These are phyloP conservation scores for Tolypocladium inflatum DNA, from an alignment of 2,329 filamentous ascomycete species.

Conservation along the genomic window DNA sequence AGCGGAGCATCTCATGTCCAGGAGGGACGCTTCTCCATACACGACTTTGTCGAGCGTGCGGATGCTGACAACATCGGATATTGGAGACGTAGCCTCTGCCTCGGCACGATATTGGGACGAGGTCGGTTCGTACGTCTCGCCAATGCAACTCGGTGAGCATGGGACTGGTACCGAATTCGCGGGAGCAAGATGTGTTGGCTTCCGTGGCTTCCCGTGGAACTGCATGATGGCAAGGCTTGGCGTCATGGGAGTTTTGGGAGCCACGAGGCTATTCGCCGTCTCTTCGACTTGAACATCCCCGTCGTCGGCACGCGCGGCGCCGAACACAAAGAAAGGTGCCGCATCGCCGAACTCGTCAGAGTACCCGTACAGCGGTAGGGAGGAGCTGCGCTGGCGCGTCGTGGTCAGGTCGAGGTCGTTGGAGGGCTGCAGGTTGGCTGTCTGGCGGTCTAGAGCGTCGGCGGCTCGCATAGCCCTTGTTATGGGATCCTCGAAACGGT, in stretches of 20 bases:
- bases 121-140: conserved; percentile 19
- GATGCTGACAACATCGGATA: conserved; percentile 23
- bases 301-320: conserved; percentile 17
- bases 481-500: conserved; percentile 36
- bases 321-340: conserved; percentile 40
- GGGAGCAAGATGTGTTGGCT: conserved; percentile 4
- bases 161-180: conserved; percentile 12
- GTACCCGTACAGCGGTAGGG: conserved; percentile 36
- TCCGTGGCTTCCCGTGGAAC: conserved; percentile 12
- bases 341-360: conserved; percentile 32
- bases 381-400: conserved; percentile 36
- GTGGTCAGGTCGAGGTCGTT: conserved; percentile 38
- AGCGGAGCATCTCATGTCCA: conserved; percentile 23
- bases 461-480: conserved; percentile 49
- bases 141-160: conserved; percentile 22
- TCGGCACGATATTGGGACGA: conserved; percentile 9
- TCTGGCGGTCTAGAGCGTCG: conserved; percentile 46
- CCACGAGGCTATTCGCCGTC: conserved; percentile 3
- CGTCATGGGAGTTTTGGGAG: conserved; percentile 8
- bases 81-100: conserved; percentile 17
- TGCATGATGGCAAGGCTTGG: conserved; percentile 18
- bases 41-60: conserved; percentile 25
- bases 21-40: conserved; percentile 28
- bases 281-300: conserved; percentile 8
- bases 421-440: conserved; percentile 41